Evolutionary conservation across 2,329 filamentous ascomycete species (phyloP).

Genomic region (Scopulariopsis brevicaulis): DNA sequence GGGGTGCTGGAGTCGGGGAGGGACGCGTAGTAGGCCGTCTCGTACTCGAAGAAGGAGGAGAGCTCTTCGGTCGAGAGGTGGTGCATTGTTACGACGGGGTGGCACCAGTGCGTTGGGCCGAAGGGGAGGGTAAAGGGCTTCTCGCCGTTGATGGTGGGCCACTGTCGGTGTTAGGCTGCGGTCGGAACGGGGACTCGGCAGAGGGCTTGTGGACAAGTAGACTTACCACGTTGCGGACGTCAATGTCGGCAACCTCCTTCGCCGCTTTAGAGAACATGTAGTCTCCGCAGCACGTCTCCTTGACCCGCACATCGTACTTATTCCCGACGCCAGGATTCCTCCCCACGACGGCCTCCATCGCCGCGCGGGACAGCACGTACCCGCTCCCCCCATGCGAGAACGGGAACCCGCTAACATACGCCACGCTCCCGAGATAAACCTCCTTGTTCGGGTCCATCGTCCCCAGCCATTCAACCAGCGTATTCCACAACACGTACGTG

Average conservation of each 20-base stretch:
- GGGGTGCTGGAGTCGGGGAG: not conserved
- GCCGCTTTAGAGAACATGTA: slow-evolving; percentile 34
- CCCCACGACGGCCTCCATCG: slow-evolving; percentile 34
- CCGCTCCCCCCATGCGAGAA: slow-evolving; percentile 49
- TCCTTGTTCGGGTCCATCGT: slow-evolving; percentile 27
- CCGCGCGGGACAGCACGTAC: slow-evolving; percentile 37
- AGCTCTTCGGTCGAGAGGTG: slow-evolving; percentile 39
- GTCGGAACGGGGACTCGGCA: no score
- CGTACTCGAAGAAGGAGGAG: slow-evolving; percentile 37
- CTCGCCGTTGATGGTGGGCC: slow-evolving; percentile 44
- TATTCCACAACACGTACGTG: slow-evolving; percentile 44
- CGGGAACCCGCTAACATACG: slow-evolving; percentile 24
- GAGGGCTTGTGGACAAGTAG: not conserved
- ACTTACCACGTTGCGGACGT: slow-evolving; percentile 29
- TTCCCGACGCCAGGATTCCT: slow-evolving; percentile 30
- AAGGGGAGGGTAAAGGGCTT: slow-evolving; percentile 39
- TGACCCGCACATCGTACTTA: slow-evolving; percentile 29
- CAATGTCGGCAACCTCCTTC: slow-evolving; percentile 27
- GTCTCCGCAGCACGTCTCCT: slow-evolving; percentile 38
- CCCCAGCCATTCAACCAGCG: slow-evolving; percentile 34
- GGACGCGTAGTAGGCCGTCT: slow-evolving; percentile 23
- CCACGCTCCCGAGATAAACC: slow-evolving; percentile 38
- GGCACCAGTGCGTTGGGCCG: slow-evolving; percentile 37
- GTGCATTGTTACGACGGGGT: slow-evolving; percentile 44
- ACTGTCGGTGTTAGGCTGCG: slow-evolving; percentile 17